Evolutionary conservation across 2,329 filamentous ascomycete genomes (phyloP).

Genomic region (Geosmithia flava): DNA sequence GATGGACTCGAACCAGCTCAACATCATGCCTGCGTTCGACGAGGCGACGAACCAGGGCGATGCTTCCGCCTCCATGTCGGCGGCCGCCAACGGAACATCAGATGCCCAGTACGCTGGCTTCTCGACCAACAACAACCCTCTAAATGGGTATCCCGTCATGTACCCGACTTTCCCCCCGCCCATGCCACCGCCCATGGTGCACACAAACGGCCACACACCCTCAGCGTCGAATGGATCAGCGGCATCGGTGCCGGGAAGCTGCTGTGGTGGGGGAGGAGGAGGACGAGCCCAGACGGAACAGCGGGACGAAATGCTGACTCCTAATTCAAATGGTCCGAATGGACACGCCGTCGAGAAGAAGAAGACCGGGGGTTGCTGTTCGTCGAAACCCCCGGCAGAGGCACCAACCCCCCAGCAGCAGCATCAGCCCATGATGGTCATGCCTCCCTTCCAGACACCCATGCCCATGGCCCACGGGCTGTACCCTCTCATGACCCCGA

Average conservation of each 20-base stretch:
- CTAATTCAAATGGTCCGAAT: not conserved
- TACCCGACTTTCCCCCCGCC: slow-evolving; percentile 19
- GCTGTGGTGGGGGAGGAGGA: no score
- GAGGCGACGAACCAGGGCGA: not conserved
- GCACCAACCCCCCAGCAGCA: not conserved
- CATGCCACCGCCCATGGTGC: slow-evolving; percentile 7
- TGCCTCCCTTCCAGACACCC: slow-evolving; percentile 21
- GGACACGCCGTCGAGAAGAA: not conserved
- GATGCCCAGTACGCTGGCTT: not conserved
- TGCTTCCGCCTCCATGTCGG: not conserved
- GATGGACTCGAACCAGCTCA: slow-evolving; percentile 40
- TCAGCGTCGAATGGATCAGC: not conserved
- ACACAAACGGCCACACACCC: not conserved
- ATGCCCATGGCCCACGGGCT: slow-evolving; percentile 24
- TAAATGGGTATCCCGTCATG: slow-evolving; percentile 11
- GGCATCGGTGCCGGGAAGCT: no score
- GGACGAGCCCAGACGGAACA: not conserved
- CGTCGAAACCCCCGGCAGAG: slow-evolving; percentile 10
- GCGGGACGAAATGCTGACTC: not conserved
- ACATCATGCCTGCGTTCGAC: slow-evolving; percentile 20
- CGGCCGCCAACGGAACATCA: no score
- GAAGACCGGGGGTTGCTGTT: slow-evolving; percentile 15
- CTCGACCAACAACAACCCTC: slow-evolving; percentile 4
- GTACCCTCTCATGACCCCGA: slow-evolving; percentile 27
- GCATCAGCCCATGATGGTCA: slow-evolving; percentile 13